These are phyloP conservation scores for Polymyxa betae DNA, from an alignment of 208 protist species.

Conservation along the genomic window DNA sequence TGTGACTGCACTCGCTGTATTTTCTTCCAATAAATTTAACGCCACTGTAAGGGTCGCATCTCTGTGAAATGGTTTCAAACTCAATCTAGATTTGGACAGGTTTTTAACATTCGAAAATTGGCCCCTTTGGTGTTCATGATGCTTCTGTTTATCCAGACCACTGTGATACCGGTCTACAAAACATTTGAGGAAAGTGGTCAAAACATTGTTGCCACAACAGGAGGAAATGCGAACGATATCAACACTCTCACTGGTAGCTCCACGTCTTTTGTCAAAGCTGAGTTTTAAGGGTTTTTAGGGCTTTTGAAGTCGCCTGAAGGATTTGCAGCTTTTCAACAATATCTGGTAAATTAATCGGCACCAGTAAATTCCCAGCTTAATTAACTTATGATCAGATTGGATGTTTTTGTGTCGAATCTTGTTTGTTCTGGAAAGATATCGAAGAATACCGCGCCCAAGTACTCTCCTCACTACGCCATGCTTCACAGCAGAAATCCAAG, in stretches of 20 bases:
- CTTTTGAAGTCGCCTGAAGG: conserved; percentile 17
- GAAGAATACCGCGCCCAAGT: neutral
- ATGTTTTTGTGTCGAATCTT: conserved; percentile 37
- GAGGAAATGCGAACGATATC: neutral
- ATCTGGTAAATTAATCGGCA: conserved; percentile 15
- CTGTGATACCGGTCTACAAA: neutral
- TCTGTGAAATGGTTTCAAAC: neutral
- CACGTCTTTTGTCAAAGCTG: neutral
- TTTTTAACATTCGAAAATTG: neutral
- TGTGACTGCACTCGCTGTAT: neutral
- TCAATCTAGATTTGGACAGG: neutral
- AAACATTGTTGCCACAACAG: neutral
- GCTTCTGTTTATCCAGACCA: conserved; percentile 45
- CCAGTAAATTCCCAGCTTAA: conserved; percentile 17
- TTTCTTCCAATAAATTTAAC: neutral
- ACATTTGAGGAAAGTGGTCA: neutral
- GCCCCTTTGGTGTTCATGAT: neutral
- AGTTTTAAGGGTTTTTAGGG: neutral
- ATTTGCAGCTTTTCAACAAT: conserved; percentile 45
- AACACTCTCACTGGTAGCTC: neutral
- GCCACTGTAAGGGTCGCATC: neutral
- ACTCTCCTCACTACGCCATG: neutral
- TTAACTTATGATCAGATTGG: neutral
- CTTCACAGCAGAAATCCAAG: neutral
- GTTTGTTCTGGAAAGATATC: conserved; percentile 44